Conservation (phyloP, 805 yeast genomes). For the Ogataea polymorpha region DNA sequence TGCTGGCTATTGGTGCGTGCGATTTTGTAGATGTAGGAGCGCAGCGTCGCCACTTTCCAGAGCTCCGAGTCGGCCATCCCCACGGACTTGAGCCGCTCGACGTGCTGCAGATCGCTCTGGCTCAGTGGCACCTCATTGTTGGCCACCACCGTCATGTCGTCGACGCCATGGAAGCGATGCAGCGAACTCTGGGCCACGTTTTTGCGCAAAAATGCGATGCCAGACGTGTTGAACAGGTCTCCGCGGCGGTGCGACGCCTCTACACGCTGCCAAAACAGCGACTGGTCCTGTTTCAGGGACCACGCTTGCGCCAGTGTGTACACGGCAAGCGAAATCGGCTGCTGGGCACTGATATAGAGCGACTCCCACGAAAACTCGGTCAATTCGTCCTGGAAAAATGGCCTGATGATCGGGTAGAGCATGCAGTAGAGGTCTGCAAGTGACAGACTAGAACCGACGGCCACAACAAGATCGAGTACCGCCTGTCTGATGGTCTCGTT, state of each 20-base stretch:
- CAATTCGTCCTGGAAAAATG: constrained; percentile 75
- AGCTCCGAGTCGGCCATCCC: constrained; percentile 71
- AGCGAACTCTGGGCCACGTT: constrained; percentile 13
- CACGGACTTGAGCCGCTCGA: constrained; percentile 64
- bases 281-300: constrained; percentile 62
- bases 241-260: constrained; percentile 28
- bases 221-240: constrained; percentile 47
- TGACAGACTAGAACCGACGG: constrained; percentile 59
- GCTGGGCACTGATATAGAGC: constrained; percentile 62
- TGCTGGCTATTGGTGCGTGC: constrained; percentile 41
- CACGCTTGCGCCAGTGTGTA: constrained; percentile 65
- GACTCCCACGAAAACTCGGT: constrained; percentile 63
- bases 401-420: constrained; percentile 74
- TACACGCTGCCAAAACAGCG: constrained; percentile 76
- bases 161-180: constrained; percentile 23
- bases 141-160: constrained; percentile 35
- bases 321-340: constrained; percentile 63
- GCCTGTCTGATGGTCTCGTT: constrained; percentile 81
- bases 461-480: constrained; percentile 55
- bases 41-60: constrained; percentile 77
- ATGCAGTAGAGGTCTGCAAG: constrained; percentile 82
- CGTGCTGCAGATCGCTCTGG: constrained; percentile 67
- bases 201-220: constrained; percentile 33
- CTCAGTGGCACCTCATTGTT: constrained; percentile 52
- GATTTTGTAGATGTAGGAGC: constrained; percentile 64